Conservation (phyloP, 2,329 filamentous ascomycete species). For the Colletotrichum navitas region DNA sequence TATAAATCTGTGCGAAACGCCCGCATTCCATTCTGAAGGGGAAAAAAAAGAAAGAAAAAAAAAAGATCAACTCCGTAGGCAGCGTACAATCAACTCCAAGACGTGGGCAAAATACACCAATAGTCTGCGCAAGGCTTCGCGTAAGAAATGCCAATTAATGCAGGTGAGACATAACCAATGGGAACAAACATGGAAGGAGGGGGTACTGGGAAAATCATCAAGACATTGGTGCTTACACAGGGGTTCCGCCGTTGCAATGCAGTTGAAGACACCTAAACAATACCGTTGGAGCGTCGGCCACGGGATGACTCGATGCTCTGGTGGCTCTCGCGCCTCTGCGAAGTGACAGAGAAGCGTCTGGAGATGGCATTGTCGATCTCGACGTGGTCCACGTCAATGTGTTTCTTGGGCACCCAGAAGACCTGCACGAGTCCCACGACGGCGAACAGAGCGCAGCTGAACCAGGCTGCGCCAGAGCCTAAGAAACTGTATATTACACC, state of each 20-base stretch:
- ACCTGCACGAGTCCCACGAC: conserved; percentile 37
- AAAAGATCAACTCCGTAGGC: not conserved
- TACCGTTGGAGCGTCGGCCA: conserved; percentile 19
- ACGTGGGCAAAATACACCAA: conserved; percentile 8
- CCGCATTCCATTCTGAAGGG: conserved; percentile 11
- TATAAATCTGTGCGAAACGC: conserved; percentile 9
- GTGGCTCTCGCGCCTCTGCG: conserved; percentile 22
- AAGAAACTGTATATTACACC: conserved; percentile 76
- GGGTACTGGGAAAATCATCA: not conserved
- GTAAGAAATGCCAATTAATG: conserved; percentile 21
- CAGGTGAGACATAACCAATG: conserved; percentile 1
- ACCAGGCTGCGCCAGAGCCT: conserved; percentile 58
- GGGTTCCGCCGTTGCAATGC: conserved; percentile 1
- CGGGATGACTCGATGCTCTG: conserved; percentile 29
- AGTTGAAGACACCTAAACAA: not conserved
- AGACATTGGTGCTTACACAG: not conserved
- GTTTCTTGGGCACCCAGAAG: conserved; percentile 39
- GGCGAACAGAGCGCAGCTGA: conserved; percentile 49
- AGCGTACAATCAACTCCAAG: conserved; percentile 9
- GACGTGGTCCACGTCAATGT: conserved; percentile 45
- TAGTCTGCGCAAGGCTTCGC: conserved; percentile 3
- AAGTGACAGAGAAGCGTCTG: conserved; percentile 26
- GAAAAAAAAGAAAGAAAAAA: not conserved
- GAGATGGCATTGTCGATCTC: conserved; percentile 37
- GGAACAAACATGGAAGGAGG: not conserved